Evolutionary conservation across 345 rosid genomes (phyloP).

Genomic region (Salix viminalis): DNA sequence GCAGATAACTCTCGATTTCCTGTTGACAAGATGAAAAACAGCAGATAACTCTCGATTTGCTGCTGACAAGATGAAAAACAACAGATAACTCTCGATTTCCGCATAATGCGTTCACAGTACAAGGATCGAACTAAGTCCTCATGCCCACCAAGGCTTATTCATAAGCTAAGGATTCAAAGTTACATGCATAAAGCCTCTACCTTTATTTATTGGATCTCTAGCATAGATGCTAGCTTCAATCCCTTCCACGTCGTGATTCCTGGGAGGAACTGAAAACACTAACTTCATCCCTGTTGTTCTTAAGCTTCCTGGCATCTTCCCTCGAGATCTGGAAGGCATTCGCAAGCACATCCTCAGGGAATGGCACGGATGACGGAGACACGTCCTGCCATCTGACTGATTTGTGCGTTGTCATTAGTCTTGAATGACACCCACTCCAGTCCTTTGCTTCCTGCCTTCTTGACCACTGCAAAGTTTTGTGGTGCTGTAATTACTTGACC

Average conservation of each 20-base stretch:
- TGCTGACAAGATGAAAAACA: too few species aligned
- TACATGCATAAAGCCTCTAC: not conserved
- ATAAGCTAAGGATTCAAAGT: too few species aligned
- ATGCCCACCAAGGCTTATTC: too few species aligned
- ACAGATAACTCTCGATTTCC: too few species aligned
- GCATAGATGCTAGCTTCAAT: not conserved
- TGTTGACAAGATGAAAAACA: too few species aligned
- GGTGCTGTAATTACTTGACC: constrained; percentile 37
- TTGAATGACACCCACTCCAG: constrained; percentile 36
- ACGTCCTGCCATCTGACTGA: constrained; percentile 27
- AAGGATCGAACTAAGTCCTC: too few species aligned
- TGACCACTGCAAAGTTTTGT: constrained; percentile 28
- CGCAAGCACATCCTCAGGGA: constrained; percentile 30
- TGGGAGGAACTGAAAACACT: not conserved
- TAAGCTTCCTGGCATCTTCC: constrained; percentile 33
- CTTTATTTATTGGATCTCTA: not conserved
- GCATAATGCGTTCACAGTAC: too few species aligned
- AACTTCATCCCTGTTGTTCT: constrained; percentile 10
- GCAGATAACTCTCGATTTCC: too few species aligned
- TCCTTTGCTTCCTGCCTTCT: constrained; percentile 30
- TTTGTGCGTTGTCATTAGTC: constrained; percentile 25
- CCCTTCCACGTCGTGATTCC: not conserved
- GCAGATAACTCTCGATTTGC: too few species aligned
- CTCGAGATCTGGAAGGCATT: constrained; percentile 33
- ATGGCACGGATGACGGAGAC: constrained; percentile 18